Evolutionary conservation across 2,329 filamentous ascomycete genomes (phyloP).

Genomic region (Colletotrichum sp.): DNA sequence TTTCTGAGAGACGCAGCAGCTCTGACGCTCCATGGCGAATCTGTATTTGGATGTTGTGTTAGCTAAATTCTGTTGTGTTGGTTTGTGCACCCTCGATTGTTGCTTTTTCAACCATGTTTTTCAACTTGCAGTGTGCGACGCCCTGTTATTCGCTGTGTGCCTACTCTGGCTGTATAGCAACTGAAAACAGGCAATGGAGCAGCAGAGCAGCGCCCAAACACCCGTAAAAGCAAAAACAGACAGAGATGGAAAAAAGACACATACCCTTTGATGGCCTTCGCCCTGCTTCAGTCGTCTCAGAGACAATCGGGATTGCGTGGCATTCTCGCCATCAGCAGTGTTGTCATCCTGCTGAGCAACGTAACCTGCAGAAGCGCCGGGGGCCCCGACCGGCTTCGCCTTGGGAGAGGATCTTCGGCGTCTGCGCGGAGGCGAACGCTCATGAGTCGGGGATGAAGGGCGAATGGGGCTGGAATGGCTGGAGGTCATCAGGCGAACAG

Average conservation of each 20-base stretch:
- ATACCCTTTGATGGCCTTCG: background rate
- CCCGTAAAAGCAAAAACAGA: background rate
- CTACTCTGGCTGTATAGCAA: too few relatives aligned
- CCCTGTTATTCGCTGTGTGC: too few relatives aligned
- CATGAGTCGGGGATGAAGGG: background rate
- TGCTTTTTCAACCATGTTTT: too few relatives aligned
- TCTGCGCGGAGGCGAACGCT: rapidly evolving
- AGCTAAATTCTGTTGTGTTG: background rate
- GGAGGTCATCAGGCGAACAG: background rate
- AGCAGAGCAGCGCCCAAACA: too few relatives aligned
- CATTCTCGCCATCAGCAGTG: background rate
- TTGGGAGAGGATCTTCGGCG: background rate
- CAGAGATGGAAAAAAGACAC: background rate
- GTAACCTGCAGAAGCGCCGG: background rate
- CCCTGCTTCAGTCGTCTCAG: background rate
- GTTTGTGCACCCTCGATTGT: background rate
- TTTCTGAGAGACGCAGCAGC: background rate
- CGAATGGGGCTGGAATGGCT: background rate
- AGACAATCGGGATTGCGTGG: rapidly evolving
- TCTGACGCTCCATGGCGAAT: background rate
- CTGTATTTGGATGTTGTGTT: background rate
- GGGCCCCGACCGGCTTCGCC: background rate
- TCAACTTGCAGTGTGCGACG: too few relatives aligned
- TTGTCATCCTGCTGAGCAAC: rapidly evolving
- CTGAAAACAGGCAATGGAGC: too few relatives aligned